These are phyloP conservation scores for Geotrichum cucujoidarum DNA, from an alignment of 1,139 yeast genomes.

Conservation along the genomic window DNA sequence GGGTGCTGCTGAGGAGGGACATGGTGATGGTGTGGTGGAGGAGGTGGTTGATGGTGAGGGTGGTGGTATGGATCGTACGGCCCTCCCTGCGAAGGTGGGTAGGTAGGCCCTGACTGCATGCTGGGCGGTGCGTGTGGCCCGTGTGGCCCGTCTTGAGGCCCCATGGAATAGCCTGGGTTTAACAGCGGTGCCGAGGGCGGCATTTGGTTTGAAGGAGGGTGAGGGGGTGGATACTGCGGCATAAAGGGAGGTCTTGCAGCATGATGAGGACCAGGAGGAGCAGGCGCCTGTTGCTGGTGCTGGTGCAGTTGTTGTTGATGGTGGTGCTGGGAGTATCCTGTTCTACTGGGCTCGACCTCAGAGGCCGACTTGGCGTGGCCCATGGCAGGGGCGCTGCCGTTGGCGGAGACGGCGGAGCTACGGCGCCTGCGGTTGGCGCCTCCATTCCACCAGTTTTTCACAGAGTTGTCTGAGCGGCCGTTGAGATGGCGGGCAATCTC, in stretches of 20 bases:
- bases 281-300: neutral
- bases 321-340: no score
- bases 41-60: constrained; percentile 1
- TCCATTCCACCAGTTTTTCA: constrained; percentile 96
- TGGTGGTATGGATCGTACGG: neutral
- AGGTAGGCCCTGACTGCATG: constrained; percentile 6
- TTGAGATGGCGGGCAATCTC: constrained; percentile 84
- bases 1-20: constrained; percentile 17
- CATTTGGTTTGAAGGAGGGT: constrained; percentile 7
- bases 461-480: constrained; percentile 85
- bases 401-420: constrained; percentile 37
- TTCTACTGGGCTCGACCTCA: no score
- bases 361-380: no score
- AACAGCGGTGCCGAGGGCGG: constrained; percentile 4
- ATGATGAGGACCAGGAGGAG: constrained; percentile 8
- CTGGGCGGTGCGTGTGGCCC: neutral
- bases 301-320: no score
- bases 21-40: neutral
- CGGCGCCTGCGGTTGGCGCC: constrained; percentile 76
- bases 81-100: constrained; percentile 1
- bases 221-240: constrained; percentile 18
- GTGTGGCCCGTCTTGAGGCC: neutral
- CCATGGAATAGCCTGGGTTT: constrained; percentile 7
- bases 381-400: no score
- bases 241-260: constrained; percentile 20